phyloP scores from a whole-genome alignment of 768 basidiomycete genomes.

The Epithele typhae region DNA sequence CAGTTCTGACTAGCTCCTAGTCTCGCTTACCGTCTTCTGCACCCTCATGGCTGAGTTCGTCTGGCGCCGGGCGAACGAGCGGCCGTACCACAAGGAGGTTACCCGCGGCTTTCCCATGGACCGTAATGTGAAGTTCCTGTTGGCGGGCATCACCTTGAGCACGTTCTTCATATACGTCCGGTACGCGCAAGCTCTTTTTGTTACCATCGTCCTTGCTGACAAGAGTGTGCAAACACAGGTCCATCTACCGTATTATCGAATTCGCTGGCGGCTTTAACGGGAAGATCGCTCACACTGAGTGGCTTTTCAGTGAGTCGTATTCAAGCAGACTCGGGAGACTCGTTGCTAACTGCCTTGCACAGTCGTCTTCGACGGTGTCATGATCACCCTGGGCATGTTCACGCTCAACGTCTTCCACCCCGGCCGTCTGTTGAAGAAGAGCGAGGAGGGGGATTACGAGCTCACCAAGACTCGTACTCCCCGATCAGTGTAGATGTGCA shows the following conservation, averaged over 20 bases:
- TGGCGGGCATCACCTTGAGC: constrained; percentile 22
- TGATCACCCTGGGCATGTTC: constrained; percentile 42
- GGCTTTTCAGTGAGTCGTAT: constrained; percentile 35
- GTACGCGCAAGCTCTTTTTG: constrained; percentile 10
- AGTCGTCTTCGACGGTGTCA: constrained; percentile 49
- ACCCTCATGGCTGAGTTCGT: constrained; percentile 43
- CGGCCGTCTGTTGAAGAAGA: constrained; percentile 32
- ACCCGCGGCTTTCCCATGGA: constrained; percentile 9
- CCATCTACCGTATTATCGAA: constrained; percentile 49
- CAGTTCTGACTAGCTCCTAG: no score
- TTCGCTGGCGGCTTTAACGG: constrained; percentile 48
- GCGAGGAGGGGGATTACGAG: no score
- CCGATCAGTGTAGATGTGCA: no score
- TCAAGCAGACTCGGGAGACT: no score
- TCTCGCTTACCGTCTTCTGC: constrained; percentile 39
- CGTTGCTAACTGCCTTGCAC: background rate
- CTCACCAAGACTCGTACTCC: no score
- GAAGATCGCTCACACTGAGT: constrained; percentile 40
- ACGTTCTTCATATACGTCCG: constrained; percentile 26
- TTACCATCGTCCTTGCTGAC: constrained; percentile 1
- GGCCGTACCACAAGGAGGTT: constrained; percentile 28
- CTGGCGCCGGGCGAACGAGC: constrained; percentile 32
- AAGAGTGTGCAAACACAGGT: constrained; percentile 25
- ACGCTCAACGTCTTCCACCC: constrained; percentile 44
- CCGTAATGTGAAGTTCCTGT: constrained; percentile 21